Evolutionary conservation across 257 asterid species (phyloP).

Genomic region (Datura wrightii): DNA sequence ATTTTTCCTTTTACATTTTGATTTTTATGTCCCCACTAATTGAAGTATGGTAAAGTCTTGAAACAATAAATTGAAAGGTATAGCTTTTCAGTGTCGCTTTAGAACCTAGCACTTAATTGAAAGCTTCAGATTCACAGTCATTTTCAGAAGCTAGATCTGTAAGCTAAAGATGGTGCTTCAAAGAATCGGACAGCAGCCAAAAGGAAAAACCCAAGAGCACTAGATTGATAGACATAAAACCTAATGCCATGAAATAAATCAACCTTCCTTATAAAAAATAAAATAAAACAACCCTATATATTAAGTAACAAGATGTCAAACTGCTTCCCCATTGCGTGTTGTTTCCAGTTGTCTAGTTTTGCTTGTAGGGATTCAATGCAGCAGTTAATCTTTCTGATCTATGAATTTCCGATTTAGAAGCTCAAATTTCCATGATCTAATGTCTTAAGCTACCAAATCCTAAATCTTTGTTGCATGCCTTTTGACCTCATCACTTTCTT

Average conservation of each 20-base stretch:
- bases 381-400: slow-evolving; percentile 11
- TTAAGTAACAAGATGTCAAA: not conserved
- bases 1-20: not conserved
- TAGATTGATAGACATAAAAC: slow-evolving; percentile 15
- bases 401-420: not conserved
- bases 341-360: not conserved
- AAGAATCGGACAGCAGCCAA: slow-evolving; percentile 11
- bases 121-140: slow-evolving; percentile 16
- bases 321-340: not conserved
- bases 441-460: slow-evolving; percentile 26
- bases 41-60: not conserved
- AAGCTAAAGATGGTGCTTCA: not conserved
- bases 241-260: slow-evolving; percentile 4
- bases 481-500: slow-evolving; percentile 17
- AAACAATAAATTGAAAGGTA: not conserved
- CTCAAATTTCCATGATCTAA: not conserved
- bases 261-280: not conserved
- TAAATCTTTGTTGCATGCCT: not conserved
- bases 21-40: not conserved
- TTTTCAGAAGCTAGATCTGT: not conserved
- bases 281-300: not conserved
- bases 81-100: not conserved
- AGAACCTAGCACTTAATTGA: slow-evolving; percentile 4
- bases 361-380: not conserved
- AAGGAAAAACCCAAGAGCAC: slow-evolving; percentile 13